These are phyloP conservation scores for Phytophthora pseudosyringae DNA, from an alignment of 352 stramenopile genomes.

Conservation along the genomic window DNA sequence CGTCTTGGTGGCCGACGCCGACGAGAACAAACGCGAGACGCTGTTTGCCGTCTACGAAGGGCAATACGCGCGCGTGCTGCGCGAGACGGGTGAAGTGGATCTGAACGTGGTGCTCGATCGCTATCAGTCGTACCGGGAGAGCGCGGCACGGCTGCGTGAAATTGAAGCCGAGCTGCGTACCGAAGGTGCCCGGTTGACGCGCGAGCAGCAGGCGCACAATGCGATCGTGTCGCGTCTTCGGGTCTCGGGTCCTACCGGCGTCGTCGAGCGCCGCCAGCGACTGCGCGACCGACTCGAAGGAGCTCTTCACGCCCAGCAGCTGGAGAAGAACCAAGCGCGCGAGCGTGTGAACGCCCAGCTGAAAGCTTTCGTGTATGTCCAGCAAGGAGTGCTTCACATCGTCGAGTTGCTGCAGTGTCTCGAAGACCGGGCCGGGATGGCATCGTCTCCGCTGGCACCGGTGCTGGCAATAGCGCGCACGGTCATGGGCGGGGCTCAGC, in stretches of 20 bases:
- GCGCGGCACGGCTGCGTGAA: slow-evolving; percentile 45
- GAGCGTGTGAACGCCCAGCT: slow-evolving; percentile 50
- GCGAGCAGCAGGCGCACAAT: slow-evolving; percentile 36
- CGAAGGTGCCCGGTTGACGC: slow-evolving; percentile 37
- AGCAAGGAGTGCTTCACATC: slow-evolving; percentile 66
- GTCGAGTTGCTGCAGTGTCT: slow-evolving; percentile 63
- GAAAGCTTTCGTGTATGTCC: slow-evolving; percentile 61
- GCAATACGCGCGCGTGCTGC: slow-evolving; percentile 61
- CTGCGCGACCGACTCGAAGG: slow-evolving; percentile 64
- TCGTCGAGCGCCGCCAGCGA: slow-evolving; percentile 57
- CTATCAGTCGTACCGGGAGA: slow-evolving; percentile 49
- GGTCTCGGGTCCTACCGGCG: slow-evolving; percentile 52
- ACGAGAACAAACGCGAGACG: slow-evolving; percentile 47
- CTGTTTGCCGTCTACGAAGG: slow-evolving; percentile 66
- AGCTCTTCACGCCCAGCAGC: slow-evolving; percentile 42
- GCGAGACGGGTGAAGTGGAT: slow-evolving; percentile 58
- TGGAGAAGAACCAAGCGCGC: slow-evolving; percentile 46
- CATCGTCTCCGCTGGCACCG: slow-evolving; percentile 13
- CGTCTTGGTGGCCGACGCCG: slow-evolving; percentile 28
- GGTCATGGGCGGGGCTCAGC: slow-evolving; percentile 29
- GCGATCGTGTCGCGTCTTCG: slow-evolving; percentile 47
- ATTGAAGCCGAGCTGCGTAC: slow-evolving; percentile 51
- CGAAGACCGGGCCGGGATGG: slow-evolving; percentile 35
- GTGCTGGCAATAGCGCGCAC: slow-evolving; percentile 16
- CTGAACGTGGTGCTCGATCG: slow-evolving; percentile 54